Evolutionary conservation across 1,139 yeast genomes (phyloP).

Genomic region (Sugiyamaella neomexicana): DNA sequence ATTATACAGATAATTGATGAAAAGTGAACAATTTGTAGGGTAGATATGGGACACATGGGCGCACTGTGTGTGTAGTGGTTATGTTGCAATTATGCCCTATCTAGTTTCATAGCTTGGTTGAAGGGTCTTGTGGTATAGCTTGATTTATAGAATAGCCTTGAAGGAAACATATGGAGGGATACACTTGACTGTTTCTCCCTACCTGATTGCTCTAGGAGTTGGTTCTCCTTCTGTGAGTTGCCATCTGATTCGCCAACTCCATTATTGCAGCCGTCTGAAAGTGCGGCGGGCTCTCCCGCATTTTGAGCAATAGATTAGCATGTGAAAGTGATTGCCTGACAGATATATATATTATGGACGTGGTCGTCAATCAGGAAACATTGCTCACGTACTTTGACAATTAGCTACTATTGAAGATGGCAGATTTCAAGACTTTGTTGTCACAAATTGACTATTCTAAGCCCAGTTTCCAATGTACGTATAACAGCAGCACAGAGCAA

Average conservation of each 20-base stretch:
- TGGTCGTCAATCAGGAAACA: not conserved
- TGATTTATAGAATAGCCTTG: too few relatives aligned
- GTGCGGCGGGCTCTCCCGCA: not conserved
- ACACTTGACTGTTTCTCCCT: not conserved
- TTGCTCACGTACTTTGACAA: not conserved
- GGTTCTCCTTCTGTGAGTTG: too few relatives aligned
- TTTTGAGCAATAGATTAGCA: not conserved
- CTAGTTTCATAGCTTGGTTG: too few relatives aligned
- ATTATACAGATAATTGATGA: not conserved
- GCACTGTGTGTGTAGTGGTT: not conserved
- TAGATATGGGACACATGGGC: too few relatives aligned
- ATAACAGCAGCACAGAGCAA: not conserved
- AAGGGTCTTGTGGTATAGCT: too few relatives aligned
- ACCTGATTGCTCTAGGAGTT: too few relatives aligned
- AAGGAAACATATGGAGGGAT: too few relatives aligned
- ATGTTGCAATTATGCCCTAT: too few relatives aligned
- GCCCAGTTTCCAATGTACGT: conserved; percentile 26
- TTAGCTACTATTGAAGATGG: conserved; percentile 2
- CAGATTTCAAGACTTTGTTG: conserved; percentile 11
- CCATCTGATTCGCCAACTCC: not conserved
- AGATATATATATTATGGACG: not conserved
- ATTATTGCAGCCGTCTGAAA: not conserved
- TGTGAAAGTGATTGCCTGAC: conserved; percentile 7
- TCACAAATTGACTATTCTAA: conserved; percentile 24
- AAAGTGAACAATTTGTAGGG: too few relatives aligned